These are phyloP conservation scores for Calcarisporium arbuscula DNA, from an alignment of 2,329 filamentous ascomycete species.

Conservation along the genomic window DNA sequence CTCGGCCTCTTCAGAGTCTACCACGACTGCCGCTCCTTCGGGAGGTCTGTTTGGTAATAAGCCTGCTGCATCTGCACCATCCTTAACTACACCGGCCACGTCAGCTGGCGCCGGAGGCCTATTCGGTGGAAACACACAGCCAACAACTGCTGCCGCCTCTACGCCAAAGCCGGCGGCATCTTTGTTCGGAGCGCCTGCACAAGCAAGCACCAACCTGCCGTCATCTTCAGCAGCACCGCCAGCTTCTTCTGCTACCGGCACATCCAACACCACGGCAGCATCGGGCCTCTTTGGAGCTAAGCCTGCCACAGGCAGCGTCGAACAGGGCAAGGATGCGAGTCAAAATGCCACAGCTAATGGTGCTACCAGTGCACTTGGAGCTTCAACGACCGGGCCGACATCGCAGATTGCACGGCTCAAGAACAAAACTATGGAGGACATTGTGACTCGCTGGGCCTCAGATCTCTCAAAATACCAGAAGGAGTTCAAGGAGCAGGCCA, in stretches of 20 bases:
- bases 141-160: conserved; percentile 13
- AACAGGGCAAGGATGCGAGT: conserved; percentile 17
- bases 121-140: conserved; percentile 17
- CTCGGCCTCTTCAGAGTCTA: conserved; percentile 10
- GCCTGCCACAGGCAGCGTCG: conserved; percentile 20
- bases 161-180: conserved; percentile 15
- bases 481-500: conserved; percentile 86
- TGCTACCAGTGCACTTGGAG: conserved; percentile 44
- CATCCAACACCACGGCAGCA: conserved; percentile 23
- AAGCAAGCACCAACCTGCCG: conserved; percentile 12
- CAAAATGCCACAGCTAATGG: conserved; percentile 23
- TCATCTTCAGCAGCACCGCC: conserved; percentile 12
- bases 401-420: conserved; percentile 86
- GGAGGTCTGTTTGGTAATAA: conserved; percentile 27
- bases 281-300: conserved; percentile 28
- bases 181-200: conserved; percentile 18
- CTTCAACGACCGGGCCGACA: conserved; percentile 72
- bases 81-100: conserved; percentile 22
- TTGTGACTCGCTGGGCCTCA: conserved; percentile 93
- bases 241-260: conserved; percentile 16
- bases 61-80: conserved; percentile 18
- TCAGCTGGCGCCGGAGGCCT: conserved; percentile 14
- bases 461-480: conserved; percentile 95
- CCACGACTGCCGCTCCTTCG: conserved; percentile 21
- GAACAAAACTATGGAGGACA: conserved; percentile 99